phyloP scores from a whole-genome alignment of 345 rosid genomes.

The Euphorbia peplus region DNA sequence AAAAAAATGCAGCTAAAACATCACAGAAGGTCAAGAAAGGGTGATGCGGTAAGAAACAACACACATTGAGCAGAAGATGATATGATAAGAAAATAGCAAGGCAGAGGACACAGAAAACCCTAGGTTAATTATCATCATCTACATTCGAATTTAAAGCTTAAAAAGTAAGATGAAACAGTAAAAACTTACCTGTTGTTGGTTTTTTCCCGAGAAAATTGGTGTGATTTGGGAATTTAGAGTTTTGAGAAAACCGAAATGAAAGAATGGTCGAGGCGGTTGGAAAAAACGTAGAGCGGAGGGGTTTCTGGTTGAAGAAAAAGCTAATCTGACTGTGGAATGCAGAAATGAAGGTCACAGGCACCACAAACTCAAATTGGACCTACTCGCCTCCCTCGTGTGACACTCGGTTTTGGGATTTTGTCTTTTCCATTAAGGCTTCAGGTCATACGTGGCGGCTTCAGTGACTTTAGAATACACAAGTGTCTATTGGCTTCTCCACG shows the following conservation, averaged over 20 bases:
- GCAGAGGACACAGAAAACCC: neutral
- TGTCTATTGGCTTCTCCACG: neutral
- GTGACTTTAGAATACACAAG: too few relatives aligned
- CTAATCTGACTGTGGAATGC: neutral
- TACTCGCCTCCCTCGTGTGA: too few relatives aligned
- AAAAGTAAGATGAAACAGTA: neutral
- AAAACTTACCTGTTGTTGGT: neutral
- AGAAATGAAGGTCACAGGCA: neutral
- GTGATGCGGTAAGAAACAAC: neutral
- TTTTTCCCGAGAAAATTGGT: constrained; percentile 17
- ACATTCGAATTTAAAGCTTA: neutral
- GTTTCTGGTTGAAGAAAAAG: neutral
- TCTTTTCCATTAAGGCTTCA: neutral
- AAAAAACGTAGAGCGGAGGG: neutral
- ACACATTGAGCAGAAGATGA: neutral
- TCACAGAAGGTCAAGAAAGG: neutral
- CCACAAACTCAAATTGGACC: neutral
- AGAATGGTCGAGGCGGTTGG: constrained; percentile 16
- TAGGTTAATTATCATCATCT: neutral
- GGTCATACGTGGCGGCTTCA: neutral
- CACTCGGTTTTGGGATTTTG: neutral
- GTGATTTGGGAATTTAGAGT: neutral
- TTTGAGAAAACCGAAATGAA: constrained; percentile 2
- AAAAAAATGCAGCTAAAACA: neutral
- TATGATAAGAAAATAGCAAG: neutral